phyloP scores from a whole-genome alignment of 148 eudicot species.

The Rhododendron vialii region DNA sequence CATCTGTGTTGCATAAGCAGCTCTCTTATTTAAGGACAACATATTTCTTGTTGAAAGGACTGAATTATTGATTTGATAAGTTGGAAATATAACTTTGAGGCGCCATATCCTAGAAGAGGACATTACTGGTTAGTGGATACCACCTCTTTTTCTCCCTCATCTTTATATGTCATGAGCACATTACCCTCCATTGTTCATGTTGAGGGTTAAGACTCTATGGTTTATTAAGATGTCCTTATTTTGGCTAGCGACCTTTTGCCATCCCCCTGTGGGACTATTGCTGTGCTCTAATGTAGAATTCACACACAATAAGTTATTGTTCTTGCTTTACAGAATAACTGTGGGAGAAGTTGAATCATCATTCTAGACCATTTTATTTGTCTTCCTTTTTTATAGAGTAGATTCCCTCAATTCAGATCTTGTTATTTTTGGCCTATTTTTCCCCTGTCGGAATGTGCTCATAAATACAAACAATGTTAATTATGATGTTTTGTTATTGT shows the following conservation, averaged over 20 bases:
- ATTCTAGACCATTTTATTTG: background rate
- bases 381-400: background rate
- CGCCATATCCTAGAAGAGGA: background rate
- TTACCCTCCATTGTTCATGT: background rate
- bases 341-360: background rate
- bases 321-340: background rate
- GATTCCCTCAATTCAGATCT: background rate
- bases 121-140: background rate
- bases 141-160: background rate
- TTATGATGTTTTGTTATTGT: background rate
- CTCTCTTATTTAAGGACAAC: background rate
- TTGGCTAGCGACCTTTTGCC: background rate
- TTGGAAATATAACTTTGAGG: background rate
- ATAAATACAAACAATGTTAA: background rate
- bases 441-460: background rate
- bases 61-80: background rate
- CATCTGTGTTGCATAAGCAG: constrained; percentile 1
- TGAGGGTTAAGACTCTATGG: background rate
- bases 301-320: background rate
- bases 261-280: background rate
- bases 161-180: background rate
- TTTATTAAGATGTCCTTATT: background rate
- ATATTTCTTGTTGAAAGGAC: background rate
- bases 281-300: background rate
- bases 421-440: background rate